phyloP scores from a whole-genome alignment of 2,329 filamentous ascomycete species.

The Colletotrichum nymphaeae region DNA sequence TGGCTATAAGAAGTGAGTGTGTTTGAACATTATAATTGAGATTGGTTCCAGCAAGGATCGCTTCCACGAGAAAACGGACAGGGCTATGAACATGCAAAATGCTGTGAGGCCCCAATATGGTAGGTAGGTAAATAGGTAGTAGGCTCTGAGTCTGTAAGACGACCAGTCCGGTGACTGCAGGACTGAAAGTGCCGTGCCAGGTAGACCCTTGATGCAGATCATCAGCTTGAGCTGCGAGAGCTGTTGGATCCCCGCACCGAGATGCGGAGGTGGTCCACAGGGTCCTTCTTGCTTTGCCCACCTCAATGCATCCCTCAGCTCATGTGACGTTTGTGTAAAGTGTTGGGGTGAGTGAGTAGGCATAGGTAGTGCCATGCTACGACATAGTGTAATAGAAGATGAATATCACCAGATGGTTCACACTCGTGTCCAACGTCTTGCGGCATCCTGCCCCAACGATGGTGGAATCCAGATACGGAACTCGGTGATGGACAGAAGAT shows the following conservation, averaged over 20 bases:
- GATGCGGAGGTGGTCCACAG: background rate
- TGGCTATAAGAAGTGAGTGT: slow-evolving; percentile 1
- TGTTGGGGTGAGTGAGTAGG: too few relatives aligned
- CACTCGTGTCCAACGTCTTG: slow-evolving; percentile 8
- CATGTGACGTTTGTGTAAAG: background rate
- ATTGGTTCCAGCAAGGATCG: background rate
- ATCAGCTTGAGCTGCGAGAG: background rate
- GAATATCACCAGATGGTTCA: slow-evolving; percentile 14
- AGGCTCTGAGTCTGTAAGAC: background rate
- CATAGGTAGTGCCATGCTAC: too few relatives aligned
- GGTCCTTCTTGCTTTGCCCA: background rate
- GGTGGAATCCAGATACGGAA: background rate
- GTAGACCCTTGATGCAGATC: slow-evolving; percentile 15
- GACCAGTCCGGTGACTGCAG: slow-evolving; percentile 3
- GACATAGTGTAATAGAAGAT: background rate
- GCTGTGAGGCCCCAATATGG: background rate
- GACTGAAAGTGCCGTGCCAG: slow-evolving; percentile 6
- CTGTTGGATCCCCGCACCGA: background rate
- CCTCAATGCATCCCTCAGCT: background rate
- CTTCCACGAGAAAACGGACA: background rate
- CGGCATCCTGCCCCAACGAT: background rate
- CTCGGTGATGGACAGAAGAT: background rate
- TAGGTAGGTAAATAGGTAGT: background rate
- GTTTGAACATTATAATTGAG: slow-evolving; percentile 4
- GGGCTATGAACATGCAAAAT: background rate